phyloP scores from a whole-genome alignment of 2,329 filamentous ascomycete genomes.

The Hypoxylon sp. region DNA sequence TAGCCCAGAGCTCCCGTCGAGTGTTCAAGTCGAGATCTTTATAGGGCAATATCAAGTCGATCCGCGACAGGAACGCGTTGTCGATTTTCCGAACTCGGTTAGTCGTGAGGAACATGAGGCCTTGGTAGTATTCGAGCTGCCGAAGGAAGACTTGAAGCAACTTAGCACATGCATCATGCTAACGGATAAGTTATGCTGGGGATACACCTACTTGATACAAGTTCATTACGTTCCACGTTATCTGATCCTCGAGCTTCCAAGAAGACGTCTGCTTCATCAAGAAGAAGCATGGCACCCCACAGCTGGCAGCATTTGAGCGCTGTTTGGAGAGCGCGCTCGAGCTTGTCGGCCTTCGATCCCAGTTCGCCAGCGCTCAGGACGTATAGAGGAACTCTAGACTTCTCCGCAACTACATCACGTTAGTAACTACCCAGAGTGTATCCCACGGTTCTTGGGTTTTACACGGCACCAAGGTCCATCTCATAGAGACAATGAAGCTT shows the following conservation, averaged over 20 bases:
- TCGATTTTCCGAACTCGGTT: constrained; percentile 12
- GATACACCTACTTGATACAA: constrained; percentile 15
- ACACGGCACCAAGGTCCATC: too few species aligned
- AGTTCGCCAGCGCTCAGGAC: constrained; percentile 17
- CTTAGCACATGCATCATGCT: not conserved
- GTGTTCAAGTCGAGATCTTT: not conserved
- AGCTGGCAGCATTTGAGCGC: constrained; percentile 4
- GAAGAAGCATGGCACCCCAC: constrained; percentile 4
- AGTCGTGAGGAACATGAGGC: constrained; percentile 16
- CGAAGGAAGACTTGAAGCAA: constrained; percentile 14
- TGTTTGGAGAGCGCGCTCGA: constrained; percentile 1
- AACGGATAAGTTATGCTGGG: not conserved
- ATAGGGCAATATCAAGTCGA: constrained; percentile 17
- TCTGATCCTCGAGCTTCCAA: constrained; percentile 2
- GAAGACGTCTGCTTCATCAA: not conserved
- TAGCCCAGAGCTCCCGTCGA: constrained; percentile 8
- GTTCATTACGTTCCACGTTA: constrained; percentile 16
- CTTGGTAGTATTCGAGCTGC: constrained; percentile 22
- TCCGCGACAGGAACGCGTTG: constrained; percentile 10
- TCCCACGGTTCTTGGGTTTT: too few species aligned
- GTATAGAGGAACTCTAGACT: constrained; percentile 9
- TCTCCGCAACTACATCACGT: constrained; percentile 7
- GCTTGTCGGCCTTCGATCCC: not conserved
- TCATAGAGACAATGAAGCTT: not conserved
- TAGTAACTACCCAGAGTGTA: not conserved